Conservation (phyloP, 441 rosid species). For the Corymbia citriodora region DNA sequence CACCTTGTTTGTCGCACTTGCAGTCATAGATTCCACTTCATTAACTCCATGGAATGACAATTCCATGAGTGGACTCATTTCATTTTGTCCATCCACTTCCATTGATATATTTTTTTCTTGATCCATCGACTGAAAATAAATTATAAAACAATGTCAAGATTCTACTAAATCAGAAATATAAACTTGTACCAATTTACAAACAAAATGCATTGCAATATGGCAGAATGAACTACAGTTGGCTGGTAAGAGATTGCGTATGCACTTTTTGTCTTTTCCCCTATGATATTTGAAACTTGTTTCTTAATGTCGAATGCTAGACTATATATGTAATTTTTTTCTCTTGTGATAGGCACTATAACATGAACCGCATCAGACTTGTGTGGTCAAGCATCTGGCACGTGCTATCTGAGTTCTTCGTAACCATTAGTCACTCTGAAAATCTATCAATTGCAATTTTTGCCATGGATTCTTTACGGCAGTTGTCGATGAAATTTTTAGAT, state of each 20-base stretch:
- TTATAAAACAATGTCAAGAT: no score
- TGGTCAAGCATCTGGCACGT: conserved; percentile 99
- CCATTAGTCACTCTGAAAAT: conserved; percentile 96
- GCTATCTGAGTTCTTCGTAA: conserved; percentile 95
- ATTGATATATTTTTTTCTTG: no score
- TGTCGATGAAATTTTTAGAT: conserved; percentile 86
- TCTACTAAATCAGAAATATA: no score
- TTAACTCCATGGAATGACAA: no score
- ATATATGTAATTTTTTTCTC: not conserved
- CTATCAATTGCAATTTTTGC: conserved; percentile 99
- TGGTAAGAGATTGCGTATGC: conserved; percentile 90
- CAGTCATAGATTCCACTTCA: no score
- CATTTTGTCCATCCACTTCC: no score
- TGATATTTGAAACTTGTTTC: not conserved
- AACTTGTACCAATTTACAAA: no score
- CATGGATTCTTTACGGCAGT: conserved; percentile 97
- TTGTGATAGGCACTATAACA: conserved; percentile 92
- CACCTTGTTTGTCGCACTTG: no score
- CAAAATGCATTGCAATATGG: no score
- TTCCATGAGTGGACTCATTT: no score
- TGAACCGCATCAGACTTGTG: conserved; percentile 99
- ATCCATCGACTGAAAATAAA: no score
- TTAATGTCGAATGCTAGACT: not conserved
- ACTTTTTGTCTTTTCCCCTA: not conserved
- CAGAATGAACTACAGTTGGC: no score